Evolutionary conservation across 495 filamentous ascomycete genomes (phyloP).

Genomic region (Neurospora hispaniola): DNA sequence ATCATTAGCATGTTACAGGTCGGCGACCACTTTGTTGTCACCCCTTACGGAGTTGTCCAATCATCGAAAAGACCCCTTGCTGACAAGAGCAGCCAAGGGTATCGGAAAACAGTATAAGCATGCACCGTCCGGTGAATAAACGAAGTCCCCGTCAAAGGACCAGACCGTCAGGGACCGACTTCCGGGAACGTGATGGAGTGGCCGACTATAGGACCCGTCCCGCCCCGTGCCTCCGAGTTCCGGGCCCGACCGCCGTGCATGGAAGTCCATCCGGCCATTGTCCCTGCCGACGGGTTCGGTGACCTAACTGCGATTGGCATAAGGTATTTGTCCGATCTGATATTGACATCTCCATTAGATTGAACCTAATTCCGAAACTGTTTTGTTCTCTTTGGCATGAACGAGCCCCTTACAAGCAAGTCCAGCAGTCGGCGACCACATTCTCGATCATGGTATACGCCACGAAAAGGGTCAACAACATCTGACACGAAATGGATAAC

Average conservation of each 20-base stretch:
- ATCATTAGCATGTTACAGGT: background rate
- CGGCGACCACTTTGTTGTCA: background rate
- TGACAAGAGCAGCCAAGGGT: background rate
- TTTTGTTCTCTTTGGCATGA: too few relatives aligned
- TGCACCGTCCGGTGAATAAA: background rate
- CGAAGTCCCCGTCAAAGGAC: background rate
- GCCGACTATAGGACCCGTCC: background rate
- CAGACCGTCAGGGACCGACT: background rate
- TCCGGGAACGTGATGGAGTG: background rate
- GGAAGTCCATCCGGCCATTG: background rate
- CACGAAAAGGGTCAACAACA: too few relatives aligned
- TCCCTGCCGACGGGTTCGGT: too few relatives aligned
- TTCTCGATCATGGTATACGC: too few relatives aligned
- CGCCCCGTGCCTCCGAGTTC: background rate
- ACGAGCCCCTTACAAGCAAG: too few relatives aligned
- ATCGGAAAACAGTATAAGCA: background rate
- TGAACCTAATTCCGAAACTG: too few relatives aligned
- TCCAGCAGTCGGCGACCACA: too few relatives aligned
- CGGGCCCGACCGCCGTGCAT: background rate
- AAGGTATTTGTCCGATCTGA: too few relatives aligned
- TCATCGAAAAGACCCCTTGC: background rate
- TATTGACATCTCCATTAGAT: too few relatives aligned
- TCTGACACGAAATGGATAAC: too few relatives aligned
- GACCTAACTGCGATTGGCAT: too few relatives aligned
- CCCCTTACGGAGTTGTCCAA: background rate